These are phyloP conservation scores for Neonectria punicea DNA, from an alignment of 2,329 filamentous ascomycete genomes.

Conservation along the genomic window DNA sequence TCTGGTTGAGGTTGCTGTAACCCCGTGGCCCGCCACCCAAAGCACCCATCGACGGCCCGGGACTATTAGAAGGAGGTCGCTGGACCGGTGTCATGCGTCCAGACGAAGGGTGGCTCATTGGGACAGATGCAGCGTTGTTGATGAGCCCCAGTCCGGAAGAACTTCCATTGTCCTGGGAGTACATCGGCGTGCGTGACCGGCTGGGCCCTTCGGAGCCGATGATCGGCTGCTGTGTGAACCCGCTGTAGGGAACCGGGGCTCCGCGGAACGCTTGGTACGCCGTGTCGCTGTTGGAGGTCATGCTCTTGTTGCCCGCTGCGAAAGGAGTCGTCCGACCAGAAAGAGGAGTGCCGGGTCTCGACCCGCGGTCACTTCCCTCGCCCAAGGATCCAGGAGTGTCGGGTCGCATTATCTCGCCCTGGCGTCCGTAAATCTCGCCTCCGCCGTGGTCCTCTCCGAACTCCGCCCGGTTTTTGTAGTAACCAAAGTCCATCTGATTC, in stretches of 20 bases:
- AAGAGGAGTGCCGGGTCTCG: constrained; percentile 62
- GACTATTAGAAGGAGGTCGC: constrained; percentile 37
- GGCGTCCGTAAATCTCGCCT: constrained; percentile 71
- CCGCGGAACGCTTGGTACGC: constrained; percentile 45
- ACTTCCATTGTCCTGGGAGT: constrained; percentile 63
- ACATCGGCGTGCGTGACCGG: constrained; percentile 59
- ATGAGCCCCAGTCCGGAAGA: constrained; percentile 65
- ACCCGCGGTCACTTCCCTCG: constrained; percentile 55
- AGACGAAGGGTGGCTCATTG: constrained; percentile 48
- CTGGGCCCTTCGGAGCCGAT: constrained; percentile 38
- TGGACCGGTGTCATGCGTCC: constrained; percentile 39
- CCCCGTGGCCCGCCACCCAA: constrained; percentile 68
- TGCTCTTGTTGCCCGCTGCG: constrained; percentile 37
- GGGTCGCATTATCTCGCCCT: constrained; percentile 68
- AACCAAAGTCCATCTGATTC: constrained; percentile 86
- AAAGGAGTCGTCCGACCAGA: constrained; percentile 49
- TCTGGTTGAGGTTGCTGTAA: constrained; percentile 68
- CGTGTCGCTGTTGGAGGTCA: constrained; percentile 41
- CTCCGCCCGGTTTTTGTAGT: constrained; percentile 89
- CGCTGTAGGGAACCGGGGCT: constrained; percentile 19
- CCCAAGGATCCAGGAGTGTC: constrained; percentile 68
- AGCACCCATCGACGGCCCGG: constrained; percentile 60
- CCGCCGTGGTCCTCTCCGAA: constrained; percentile 90
- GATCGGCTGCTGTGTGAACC: constrained; percentile 40
- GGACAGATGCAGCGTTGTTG: constrained; percentile 62